Base-by-base conservation (phyloP, 2,329 filamentous ascomycete genomes). In the Neonectria sp. region DNA sequence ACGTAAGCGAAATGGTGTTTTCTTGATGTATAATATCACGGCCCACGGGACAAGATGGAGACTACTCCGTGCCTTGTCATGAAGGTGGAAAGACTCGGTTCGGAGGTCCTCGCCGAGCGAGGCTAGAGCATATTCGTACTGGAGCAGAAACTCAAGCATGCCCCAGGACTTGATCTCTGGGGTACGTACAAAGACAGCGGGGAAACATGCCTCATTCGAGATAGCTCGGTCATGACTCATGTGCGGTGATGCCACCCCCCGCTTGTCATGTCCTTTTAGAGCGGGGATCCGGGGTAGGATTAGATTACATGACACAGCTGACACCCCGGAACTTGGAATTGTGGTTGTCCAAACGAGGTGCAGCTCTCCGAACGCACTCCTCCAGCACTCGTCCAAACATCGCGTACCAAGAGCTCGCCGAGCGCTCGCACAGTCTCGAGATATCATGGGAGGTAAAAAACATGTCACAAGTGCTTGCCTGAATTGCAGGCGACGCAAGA, bases 391-490 rank as follows among this genome's bases (percentile, higher is more conserved):
- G 21, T 21, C 21, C 21, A 21, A 21, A 21, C 21, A 21, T 21
- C 21, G 21, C 21, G 21, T 21, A 21, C 21, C 21, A 21, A 2
- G 21, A 21, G 21, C 21, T 21, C 21, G 21, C 21, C 21, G 21
- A 21, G 21, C 21, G 21, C 21, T 21, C 21, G 21, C 21, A 21
- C 21, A 21, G 2, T 21, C 29, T 8, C 29, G 29, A 4, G 40
- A 40, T 35, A 59, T 4, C 5, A 62, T 62, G 60, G 51, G 40
- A 29, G 43, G 13, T 1, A 55, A 60, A 7, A 68, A 68, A 35
- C 43, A 68, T 24, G 60, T 68, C 29, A 57, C 53, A 17, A 68
- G 33, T 13, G 65, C 65, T 1, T 68, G 65, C 40, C 35, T 64
- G 1, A 64, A 68, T 33, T 68, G 65, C 15, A 60, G 60, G 7